Percentiles rank a stretch among this genome's conserved stretches.
phyloP scores from a whole-genome alignment of 257 asterid species.

The Jacaranda copaia region DNA sequence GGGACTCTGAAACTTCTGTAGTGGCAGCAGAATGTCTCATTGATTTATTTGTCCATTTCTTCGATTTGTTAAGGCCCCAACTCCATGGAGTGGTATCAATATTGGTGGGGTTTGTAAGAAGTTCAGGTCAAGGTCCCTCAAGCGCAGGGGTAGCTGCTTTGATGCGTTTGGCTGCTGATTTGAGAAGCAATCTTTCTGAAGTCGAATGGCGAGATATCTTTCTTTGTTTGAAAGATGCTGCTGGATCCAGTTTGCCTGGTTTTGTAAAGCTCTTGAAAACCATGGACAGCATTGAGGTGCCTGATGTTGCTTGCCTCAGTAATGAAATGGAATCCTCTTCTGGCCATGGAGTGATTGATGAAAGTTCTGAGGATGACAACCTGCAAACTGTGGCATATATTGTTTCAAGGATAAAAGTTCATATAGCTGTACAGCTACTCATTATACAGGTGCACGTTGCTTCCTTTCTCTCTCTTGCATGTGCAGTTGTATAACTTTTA shows the following conservation, averaged over 20 bases:
- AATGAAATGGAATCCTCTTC: constrained; percentile 56
- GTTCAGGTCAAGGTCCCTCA: constrained; percentile 85
- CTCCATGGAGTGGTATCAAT: constrained; percentile 72
- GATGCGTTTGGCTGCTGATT: constrained; percentile 74
- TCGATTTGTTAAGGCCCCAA: constrained; percentile 67
- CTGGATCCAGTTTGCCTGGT: constrained; percentile 66
- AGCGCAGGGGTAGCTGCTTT: constrained; percentile 81
- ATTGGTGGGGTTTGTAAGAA: constrained; percentile 62
- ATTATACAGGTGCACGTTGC: constrained; percentile 65
- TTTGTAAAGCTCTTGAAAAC: constrained; percentile 73
- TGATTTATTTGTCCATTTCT: constrained; percentile 76
- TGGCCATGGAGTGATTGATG: constrained; percentile 49
- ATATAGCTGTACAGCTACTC: constrained; percentile 75
- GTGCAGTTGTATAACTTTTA: background rate
- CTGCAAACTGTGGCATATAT: constrained; percentile 74
- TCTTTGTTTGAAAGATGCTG: constrained; percentile 68
- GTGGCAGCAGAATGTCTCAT: constrained; percentile 77
- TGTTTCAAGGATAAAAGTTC: constrained; percentile 82
- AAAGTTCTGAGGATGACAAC: constrained; percentile 66
- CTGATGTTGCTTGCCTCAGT: constrained; percentile 52
- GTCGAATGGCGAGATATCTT: constrained; percentile 81
- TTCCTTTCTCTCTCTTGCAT: constrained; percentile 21
- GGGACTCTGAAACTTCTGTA: constrained; percentile 86
- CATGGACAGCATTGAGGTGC: constrained; percentile 68
- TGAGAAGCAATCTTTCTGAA: constrained; percentile 62